Evolutionary conservation across 2,329 filamentous ascomycete species (phyloP).

Genomic region (Stagonosporopsis cucurbitacearum): DNA sequence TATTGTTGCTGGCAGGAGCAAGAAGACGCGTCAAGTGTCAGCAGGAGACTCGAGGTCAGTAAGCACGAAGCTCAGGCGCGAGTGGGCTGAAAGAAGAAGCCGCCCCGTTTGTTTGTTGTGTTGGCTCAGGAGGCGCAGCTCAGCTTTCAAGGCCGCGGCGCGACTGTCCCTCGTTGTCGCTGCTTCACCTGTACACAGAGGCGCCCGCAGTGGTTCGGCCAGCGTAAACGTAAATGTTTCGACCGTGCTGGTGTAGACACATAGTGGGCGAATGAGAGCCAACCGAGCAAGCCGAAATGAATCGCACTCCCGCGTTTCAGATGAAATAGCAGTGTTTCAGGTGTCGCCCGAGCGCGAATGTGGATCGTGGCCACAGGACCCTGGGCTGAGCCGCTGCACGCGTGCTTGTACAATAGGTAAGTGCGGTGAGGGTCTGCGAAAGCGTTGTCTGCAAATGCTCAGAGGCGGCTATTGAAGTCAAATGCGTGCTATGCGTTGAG

Average conservation of each 20-base stretch:
- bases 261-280: constrained; percentile 35
- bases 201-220: constrained; percentile 33
- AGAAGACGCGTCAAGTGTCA: constrained; percentile 7
- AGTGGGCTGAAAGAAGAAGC: constrained; percentile 11
- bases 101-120: constrained; percentile 7
- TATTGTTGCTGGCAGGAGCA: constrained; percentile 15
- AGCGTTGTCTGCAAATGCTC: background rate
- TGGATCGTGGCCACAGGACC: constrained; percentile 9
- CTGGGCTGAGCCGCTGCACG: constrained; percentile 8
- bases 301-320: constrained; percentile 43
- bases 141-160: constrained; percentile 18
- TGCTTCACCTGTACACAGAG: constrained; percentile 18
- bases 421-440: constrained; percentile 4
- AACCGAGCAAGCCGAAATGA: constrained; percentile 32
- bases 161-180: constrained; percentile 25
- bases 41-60: constrained; percentile 1
- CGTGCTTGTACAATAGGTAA: background rate
- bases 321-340: constrained; percentile 40
- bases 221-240: constrained; percentile 24
- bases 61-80: constrained; percentile 6
- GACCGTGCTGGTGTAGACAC: constrained; percentile 17
- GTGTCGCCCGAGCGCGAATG: constrained; percentile 9
- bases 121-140: constrained; percentile 15
- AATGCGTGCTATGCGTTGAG: background rate
- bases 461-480: background rate